Percentiles rank a stretch among this genome's conserved stretches.
phyloP scores from a whole-genome alignment of 2,329 filamentous ascomycete species.

The Sarocladium oryzae region DNA sequence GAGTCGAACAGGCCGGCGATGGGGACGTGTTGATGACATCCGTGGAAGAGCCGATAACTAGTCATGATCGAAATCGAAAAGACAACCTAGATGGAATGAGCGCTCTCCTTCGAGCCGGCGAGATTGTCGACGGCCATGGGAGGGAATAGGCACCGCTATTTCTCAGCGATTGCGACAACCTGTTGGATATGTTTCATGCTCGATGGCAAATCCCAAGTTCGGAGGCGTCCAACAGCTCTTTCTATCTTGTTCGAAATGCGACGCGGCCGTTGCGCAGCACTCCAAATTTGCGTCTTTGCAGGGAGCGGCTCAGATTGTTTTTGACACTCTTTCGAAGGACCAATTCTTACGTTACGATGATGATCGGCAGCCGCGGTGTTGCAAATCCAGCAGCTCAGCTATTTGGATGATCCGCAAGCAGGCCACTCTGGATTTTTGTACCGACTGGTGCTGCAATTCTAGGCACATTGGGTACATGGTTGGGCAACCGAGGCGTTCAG shows the following conservation, averaged over 20 bases:
- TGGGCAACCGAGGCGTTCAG: neutral
- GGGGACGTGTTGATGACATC: conserved; percentile 26
- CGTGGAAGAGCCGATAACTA: conserved; percentile 17
- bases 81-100: conserved; percentile 48
- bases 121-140: conserved; percentile 46
- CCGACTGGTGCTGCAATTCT: neutral
- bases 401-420: too few relatives aligned
- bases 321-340: too few relatives aligned
- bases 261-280: too few relatives aligned
- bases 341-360: too few relatives aligned
- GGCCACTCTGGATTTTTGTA: too few relatives aligned
- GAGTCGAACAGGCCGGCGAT: conserved; percentile 21
- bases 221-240: too few relatives aligned
- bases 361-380: too few relatives aligned
- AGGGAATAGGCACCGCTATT: too few relatives aligned
- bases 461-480: neutral
- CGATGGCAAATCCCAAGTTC: neutral
- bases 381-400: too few relatives aligned
- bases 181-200: neutral
- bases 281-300: too few relatives aligned
- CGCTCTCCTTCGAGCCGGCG: conserved; percentile 51
- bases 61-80: conserved; percentile 17
- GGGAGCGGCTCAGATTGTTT: too few relatives aligned
- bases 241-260: too few relatives aligned
- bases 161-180: neutral